Base-by-base conservation (phyloP, 257 asterid genomes). In the Rehmannia glutinosa region DNA sequence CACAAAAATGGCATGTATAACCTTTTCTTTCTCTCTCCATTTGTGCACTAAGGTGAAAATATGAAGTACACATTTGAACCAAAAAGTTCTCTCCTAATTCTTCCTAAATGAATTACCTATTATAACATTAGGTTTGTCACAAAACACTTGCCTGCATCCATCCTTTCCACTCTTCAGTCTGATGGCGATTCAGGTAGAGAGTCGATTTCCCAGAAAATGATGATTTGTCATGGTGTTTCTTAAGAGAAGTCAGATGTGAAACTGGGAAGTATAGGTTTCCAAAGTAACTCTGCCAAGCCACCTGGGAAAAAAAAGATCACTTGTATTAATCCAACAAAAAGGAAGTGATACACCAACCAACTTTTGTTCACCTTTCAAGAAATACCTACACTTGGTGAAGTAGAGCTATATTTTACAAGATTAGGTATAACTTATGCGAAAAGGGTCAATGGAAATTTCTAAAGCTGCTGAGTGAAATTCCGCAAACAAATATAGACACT, bases 91-190 rank as follows among this genome's bases (percentile, higher is more conserved):
- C 20, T n/a, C 15, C 24, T 2, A 70, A 38, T 35, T 27, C 63
- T 25, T 70, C 42, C 27, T 16, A 54, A 32, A 23, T 7, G 16
- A 51, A 4, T 25, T 20, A 39, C 5, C 42, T 11, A 58, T 41
- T 23, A 12, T 8, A 30, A 2, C 24, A 50, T 54, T 33, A 49
- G 46, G 17, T 63, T 53, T 32, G 46, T 45, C 24, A 65, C 32
- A 62, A 36, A 76, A 19, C 28, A 69, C 91, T 76, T 83, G 82
- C 99, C 96, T 93, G 99, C 99, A 93, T 93, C 95, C 96, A 93
- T 78, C 99, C 99, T 81, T 88, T 93, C 97, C 99, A 93, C 81
- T 93, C 99, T 82, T 93, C 99, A 50, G 99, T 93, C 84, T 93
- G 99, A 83, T 90, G 96, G 68, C 99, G 95, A 73, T 93, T 93